Evolutionary conservation across 768 basidiomycete species (phyloP), one percentile per base, ranked within the genome.

Genomic region (Boletus rubescentipes): DNA sequence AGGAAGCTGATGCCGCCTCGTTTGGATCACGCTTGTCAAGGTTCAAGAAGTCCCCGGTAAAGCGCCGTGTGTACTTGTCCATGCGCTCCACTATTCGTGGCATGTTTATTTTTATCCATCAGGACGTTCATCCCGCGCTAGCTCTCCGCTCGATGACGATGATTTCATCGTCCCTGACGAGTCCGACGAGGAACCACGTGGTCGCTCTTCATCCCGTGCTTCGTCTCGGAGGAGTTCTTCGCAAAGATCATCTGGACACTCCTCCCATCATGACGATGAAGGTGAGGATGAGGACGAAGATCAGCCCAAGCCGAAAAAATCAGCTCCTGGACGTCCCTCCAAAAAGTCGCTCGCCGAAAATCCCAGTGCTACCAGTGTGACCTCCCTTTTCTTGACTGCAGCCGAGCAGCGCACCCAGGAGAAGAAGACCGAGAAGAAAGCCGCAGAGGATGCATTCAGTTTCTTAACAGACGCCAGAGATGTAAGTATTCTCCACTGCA

Each of bases 381-480:
- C 67, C 35, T 71, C 69, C 38, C 68, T 71, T 9, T 91, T 95
- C 72, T 75, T 94, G 51, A 96, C 93, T 15, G 86, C 85, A 8
- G 93, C 95, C 2, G 93, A 95, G 67, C 80, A 80, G 59, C 79
- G 88, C 7, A 79, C 83, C 43, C 81, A 85, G 64, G 81, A 83
- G 35, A 88, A 86, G 68, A 96, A 93, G 68, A 83, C 84, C 14
- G 86, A 87, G 51, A 95, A 96, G 75, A 87, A 91, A 67, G 77
- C 84, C 2, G 72, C 81, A 8, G 93, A 98, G 53, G 79, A 83
- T 54, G 83, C 90, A 2, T 97, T 85, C 67, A 64, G 77, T 32
- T 96, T 95, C 75, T 75, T 96, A 49, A 62, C 71, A 15, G 83
- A 93, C 60, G 70, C 84, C 15, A 81, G 72, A 70, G 94, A 96